These are phyloP conservation scores for Aspergillus incahuasiensis DNA, from an alignment of 495 filamentous ascomycete genomes.

Conservation along the genomic window DNA sequence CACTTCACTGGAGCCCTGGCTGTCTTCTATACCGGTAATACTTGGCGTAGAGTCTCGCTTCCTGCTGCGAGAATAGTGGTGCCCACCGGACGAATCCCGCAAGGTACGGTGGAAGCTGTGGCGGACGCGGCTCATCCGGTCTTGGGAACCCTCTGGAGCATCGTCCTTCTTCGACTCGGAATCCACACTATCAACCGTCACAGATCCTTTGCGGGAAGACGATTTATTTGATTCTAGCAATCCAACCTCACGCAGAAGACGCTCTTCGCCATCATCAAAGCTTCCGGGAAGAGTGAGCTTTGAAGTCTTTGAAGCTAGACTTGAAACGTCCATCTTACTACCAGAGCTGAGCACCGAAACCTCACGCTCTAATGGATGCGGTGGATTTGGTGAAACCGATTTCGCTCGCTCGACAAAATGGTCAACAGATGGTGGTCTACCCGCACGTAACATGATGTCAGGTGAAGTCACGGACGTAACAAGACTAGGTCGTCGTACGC, in stretches of 20 bases:
- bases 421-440: constrained; percentile 30
- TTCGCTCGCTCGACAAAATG: constrained; percentile 26
- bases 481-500: constrained; percentile 35
- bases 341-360: constrained; percentile 36
- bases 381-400: constrained; percentile 23
- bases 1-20: constrained; percentile 33
- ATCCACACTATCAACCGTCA: constrained; percentile 33
- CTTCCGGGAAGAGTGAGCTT: constrained; percentile 35
- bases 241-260: constrained; percentile 44
- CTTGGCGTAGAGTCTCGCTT: constrained; percentile 69
- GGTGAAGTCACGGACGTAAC: constrained; percentile 31
- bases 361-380: constrained; percentile 32
- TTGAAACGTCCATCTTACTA: constrained; percentile 35
- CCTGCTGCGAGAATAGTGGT: constrained; percentile 65
- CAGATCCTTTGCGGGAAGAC: constrained; percentile 29
- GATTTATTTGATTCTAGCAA: constrained; percentile 42
- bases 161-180: constrained; percentile 33
- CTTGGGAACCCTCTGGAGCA: constrained; percentile 30
- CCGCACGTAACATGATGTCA: constrained; percentile 22
- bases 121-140: constrained; percentile 55
- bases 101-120: constrained; percentile 94
- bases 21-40: constrained; percentile 57
- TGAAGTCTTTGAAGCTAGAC: constrained; percentile 35
- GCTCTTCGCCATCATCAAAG: constrained; percentile 46
- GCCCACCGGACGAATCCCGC: constrained; percentile 69